Percentiles rank a stretch among this genome's conserved stretches.
These are phyloP conservation scores for Coemansia sp. DNA, from an alignment of 371 early-diverging fungal species.

Conservation along the genomic window DNA sequence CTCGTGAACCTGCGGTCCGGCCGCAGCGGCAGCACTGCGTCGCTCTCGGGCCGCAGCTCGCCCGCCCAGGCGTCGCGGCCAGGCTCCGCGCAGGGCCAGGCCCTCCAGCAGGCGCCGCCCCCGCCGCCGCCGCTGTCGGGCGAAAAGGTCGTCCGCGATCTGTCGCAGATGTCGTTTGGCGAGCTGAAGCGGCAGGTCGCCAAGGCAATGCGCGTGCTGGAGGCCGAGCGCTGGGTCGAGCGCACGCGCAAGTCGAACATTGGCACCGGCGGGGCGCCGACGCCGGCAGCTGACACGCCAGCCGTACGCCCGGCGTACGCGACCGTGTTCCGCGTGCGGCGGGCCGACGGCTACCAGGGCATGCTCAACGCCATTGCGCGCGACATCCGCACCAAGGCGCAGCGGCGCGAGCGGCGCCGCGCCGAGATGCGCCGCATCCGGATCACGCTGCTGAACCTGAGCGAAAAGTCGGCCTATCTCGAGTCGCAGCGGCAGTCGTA, in stretches of 20 bases:
- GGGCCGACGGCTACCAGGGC: conserved; percentile 72
- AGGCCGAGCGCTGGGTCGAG: conserved; percentile 63
- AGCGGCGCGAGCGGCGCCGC: conserved; percentile 74
- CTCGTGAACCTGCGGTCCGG: not conserved
- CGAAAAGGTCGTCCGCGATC: conserved; percentile 55
- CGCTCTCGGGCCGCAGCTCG: conserved; percentile 37
- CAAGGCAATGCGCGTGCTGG: conserved; percentile 73
- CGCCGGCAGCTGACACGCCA: conserved; percentile 2
- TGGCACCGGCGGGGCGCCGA: conserved; percentile 37
- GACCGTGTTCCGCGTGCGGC: conserved; percentile 51
- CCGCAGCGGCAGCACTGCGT: conserved; percentile 22
- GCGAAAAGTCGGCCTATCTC: conserved; percentile 78
- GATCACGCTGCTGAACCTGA: conserved; percentile 76
- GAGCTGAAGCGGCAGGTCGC: conserved; percentile 69
- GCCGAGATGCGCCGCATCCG: conserved; percentile 71
- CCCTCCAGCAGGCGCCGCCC: conserved; percentile 19
- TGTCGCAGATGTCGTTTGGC: conserved; percentile 59
- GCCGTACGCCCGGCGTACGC: conserved; percentile 46
- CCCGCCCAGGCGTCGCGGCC: conserved; percentile 23
- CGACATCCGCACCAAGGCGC: conserved; percentile 91
- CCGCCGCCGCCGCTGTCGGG: conserved; percentile 50
- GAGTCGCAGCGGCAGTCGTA: conserved; percentile 83
- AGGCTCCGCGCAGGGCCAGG: not conserved
- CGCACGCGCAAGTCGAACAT: conserved; percentile 53
- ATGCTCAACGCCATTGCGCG: conserved; percentile 88